Evolutionary conservation across 2,329 filamentous ascomycete species (phyloP), one percentile per base, ranked within the genome.

Genomic region (Davidsoniella neocaledoniae): DNA sequence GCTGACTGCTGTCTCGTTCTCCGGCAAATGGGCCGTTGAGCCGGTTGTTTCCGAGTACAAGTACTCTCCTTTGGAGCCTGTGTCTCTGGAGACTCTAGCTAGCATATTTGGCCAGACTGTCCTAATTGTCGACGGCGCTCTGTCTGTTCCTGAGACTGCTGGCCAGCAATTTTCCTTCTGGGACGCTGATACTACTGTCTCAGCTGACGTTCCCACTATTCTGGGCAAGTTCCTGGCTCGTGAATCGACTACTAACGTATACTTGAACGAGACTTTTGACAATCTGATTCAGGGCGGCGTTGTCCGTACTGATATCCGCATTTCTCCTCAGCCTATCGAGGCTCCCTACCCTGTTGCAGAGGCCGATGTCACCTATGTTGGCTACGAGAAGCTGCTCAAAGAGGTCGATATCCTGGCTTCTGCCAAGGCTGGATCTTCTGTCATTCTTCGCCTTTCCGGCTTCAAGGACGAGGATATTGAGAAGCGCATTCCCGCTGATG

Each of bases 391-490:
- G 60, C 70, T 98, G 2, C 70, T 98, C 14, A 79, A 82, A 56
- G 79, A 86, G 21, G 72, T 95, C 50, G 79, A 90, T 56, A 69
- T 93, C 19, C 62, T 88, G 36, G 73, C 78, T 55, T 79, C 74
- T 46, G 68, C 90, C 54, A 86, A 83, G 66, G 59, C 74, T 39
- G 77, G 77, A 48, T 83, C 83, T 49, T 81, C 79, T 55, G 64
- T 95, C 42, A 73, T 95, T 50, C 60, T 95, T 40, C 84, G 80
- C 59, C 73, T 91, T 21, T 74, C 85, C 25, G 81, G 79, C 57
- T 77, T 86, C 63, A 94, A 94, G 67, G 77, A 86, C 47, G 90
- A 93, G 42, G 87, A 95, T 36, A 63, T 88, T 5, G 90, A 96
- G 69, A 94, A 93, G 74, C 81, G 84, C 58, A 69, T 98, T 5